These are phyloP conservation scores for Blastomyces silverae DNA, from an alignment of 2,329 filamentous ascomycete species.

Conservation along the genomic window DNA sequence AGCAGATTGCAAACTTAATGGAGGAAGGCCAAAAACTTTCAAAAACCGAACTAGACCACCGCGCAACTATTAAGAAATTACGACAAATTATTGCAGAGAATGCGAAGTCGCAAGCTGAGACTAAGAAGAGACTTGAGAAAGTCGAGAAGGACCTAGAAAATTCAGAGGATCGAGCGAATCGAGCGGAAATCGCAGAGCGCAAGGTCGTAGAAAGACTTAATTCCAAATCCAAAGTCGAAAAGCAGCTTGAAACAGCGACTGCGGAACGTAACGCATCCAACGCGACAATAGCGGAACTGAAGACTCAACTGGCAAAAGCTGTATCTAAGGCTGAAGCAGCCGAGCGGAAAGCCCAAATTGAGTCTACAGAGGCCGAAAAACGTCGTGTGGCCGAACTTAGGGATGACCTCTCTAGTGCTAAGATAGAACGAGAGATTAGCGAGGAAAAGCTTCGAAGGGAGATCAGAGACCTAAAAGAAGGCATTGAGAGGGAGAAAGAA, in stretches of 20 bases:
- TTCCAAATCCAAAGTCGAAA: slow-evolving; percentile 46
- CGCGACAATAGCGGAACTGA: slow-evolving; percentile 60
- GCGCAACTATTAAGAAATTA: slow-evolving; percentile 75
- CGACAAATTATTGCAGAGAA: slow-evolving; percentile 48
- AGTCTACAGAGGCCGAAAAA: slow-evolving; percentile 61
- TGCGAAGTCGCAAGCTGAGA: slow-evolving; percentile 45
- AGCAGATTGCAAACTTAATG: slow-evolving; percentile 81
- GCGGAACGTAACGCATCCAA: slow-evolving; percentile 59
- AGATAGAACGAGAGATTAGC: slow-evolving; percentile 69
- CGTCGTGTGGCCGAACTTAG: slow-evolving; percentile 50
- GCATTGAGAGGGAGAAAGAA: slow-evolving; percentile 65
- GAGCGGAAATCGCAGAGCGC: slow-evolving; percentile 55
- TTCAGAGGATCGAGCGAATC: slow-evolving; percentile 52
- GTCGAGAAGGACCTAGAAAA: slow-evolving; percentile 51
- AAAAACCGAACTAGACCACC: slow-evolving; percentile 75
- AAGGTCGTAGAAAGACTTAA: slow-evolving; percentile 51
- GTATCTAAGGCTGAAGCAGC: slow-evolving; percentile 60
- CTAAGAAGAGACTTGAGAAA: slow-evolving; percentile 51
- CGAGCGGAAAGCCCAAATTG: slow-evolving; percentile 59
- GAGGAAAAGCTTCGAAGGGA: slow-evolving; percentile 61
- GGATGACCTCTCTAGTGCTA: slow-evolving; percentile 57
- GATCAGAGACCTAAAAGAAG: slow-evolving; percentile 64
- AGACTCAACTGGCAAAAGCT: slow-evolving; percentile 61
- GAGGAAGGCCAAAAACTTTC: slow-evolving; percentile 87
- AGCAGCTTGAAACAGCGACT: slow-evolving; percentile 56